Conservation (phyloP, 352 stramenopile genomes). For the Globisporangium emineosum region DNA sequence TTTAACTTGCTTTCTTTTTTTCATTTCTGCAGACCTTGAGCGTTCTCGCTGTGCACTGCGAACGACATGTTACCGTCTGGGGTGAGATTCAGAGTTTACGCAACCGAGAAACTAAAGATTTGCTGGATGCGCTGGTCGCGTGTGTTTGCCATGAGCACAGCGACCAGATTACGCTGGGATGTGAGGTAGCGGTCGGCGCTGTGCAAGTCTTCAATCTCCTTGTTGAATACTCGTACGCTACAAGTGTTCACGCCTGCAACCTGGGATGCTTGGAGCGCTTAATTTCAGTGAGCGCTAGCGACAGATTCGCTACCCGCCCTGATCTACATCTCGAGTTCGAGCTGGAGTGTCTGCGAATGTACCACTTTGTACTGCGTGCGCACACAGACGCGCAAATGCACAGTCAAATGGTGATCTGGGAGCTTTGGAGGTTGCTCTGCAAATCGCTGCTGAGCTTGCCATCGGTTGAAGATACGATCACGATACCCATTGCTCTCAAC, state of each 20-base stretch:
- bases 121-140: background rate
- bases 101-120: background rate
- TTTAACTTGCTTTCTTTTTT: background rate
- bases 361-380: background rate
- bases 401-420: background rate
- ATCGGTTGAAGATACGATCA: background rate
- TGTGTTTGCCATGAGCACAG: background rate
- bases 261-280: conserved; percentile 10
- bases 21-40: background rate
- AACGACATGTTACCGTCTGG: conserved; percentile 3
- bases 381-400: background rate
- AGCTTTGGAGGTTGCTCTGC: conserved; percentile 10
- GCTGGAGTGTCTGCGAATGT: conserved; percentile 4
- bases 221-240: conserved; percentile 9
- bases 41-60: background rate
- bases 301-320: no score
- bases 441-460: background rate
- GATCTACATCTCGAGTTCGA: background rate
- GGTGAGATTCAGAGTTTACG: background rate
- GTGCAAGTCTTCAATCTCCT: conserved; percentile 8
- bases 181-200: background rate
- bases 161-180: background rate
- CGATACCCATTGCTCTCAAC: background rate
- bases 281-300: background rate
- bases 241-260: background rate